A percentile compares a stretch with the other conserved stretches of the same genome.
Evolutionary conservation across 2,329 filamentous ascomycete genomes (phyloP).

Genomic region (Colletotrichum higginsianum): DNA sequence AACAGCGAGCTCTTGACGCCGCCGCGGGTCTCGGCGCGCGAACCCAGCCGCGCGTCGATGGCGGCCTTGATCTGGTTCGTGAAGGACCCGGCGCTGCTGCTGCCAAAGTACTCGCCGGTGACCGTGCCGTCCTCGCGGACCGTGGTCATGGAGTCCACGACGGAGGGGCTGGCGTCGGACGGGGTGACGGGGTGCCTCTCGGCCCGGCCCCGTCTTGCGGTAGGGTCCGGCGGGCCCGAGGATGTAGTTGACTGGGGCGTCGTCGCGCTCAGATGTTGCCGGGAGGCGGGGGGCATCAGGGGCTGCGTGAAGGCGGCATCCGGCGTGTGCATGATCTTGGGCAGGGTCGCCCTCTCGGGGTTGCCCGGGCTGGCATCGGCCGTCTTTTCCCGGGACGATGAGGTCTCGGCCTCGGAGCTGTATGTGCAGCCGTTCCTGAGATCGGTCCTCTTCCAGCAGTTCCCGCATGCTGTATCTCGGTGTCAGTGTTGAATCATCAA

Average conservation of each 20-base stretch:
- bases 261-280: constrained; percentile 2
- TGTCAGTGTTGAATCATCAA: not conserved
- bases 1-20: constrained; percentile 28
- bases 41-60: constrained; percentile 52
- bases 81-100: constrained; percentile 62
- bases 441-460: constrained; percentile 50
- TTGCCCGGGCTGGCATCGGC: constrained; percentile 9
- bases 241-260: constrained; percentile 27
- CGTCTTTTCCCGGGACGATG: not conserved
- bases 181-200: constrained; percentile 32
- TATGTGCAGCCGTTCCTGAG: constrained; percentile 50
- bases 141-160: constrained; percentile 62
- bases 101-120: constrained; percentile 62
- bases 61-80: constrained; percentile 62
- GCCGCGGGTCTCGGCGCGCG: constrained; percentile 8
- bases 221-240: constrained; percentile 18
- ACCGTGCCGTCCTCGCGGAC: constrained; percentile 58
- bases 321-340: constrained; percentile 9
- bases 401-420: constrained; percentile 40
- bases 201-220: constrained; percentile 8
- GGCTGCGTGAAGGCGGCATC: constrained; percentile 20
- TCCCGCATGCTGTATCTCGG: constrained; percentile 48
- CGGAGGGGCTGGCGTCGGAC: constrained; percentile 49
- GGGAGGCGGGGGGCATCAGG: not conserved
- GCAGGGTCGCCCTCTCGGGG: not conserved